Base-by-base conservation (phyloP, 306 rosid genomes). In the Prunus davidiana region DNA sequence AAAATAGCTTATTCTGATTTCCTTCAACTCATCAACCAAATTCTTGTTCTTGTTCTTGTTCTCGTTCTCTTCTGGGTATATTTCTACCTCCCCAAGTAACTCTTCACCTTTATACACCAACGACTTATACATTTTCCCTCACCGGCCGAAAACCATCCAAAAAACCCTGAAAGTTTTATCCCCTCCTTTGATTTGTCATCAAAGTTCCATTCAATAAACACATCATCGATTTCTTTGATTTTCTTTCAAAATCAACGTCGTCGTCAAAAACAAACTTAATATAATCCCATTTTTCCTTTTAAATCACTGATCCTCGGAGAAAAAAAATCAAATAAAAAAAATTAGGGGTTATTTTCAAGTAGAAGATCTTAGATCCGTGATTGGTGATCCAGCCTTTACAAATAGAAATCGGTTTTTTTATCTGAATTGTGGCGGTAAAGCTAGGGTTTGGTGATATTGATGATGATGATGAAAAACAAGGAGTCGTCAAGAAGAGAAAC, bases 11-110 rank as follows among this genome's bases (percentile, higher is more conserved):
- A 96, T 86, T 86, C 93, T 88, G 96, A 96, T 91, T 86, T 91
- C 98, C 93, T 84, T 91, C 96, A 88, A 69, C 76, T 86, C 87
- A 81, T 89, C 86, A 76, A 84, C 55, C 67, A 77, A n/a, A 64
- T 49, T 74, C 52, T 80, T 71, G 74, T 38, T 38, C 43, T 38
- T 38, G 43, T 38, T 38, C 43, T 73, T 52, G 82, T 82, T 65
- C 79, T 68, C 84, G 89, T 87, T 86, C 82, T 85, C 89, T 84
- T 74, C 91, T 69, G 92, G 93, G 87, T 83, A 92, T 70, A 92
- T 77, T 74, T 90, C 98, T 60, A 96, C 97, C 77, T 92, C 98
- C 66, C 99, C 99, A 86, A 96, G 88, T 81, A 91, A 76, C 90
- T 91, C 88, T 69, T 89, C 92, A 79, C 93, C 98, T 28, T 87